Evolutionary conservation across 2,329 filamentous ascomycete species (phyloP).

Genomic region (Aureobasidium sp.): DNA sequence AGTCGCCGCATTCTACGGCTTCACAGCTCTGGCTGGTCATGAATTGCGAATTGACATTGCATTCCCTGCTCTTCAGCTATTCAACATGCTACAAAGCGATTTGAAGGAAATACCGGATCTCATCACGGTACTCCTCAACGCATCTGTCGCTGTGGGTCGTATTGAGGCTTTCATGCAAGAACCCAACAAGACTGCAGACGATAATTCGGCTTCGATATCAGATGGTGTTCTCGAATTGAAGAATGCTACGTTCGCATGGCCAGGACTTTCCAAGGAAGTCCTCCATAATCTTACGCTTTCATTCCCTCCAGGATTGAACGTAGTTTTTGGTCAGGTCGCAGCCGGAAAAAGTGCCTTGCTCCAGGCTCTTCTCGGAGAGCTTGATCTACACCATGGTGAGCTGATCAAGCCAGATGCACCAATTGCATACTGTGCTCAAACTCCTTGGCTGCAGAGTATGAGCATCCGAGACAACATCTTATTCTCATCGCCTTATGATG

Average conservation of each 20-base stretch:
- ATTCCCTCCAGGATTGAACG: conserved; percentile 51
- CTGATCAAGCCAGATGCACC: conserved; percentile 49
- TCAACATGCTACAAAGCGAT: conserved; percentile 65
- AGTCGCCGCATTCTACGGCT: conserved; percentile 73
- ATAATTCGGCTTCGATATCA: conserved; percentile 29
- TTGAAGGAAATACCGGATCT: conserved; percentile 69
- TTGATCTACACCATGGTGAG: conserved; percentile 47
- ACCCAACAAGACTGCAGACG: conserved; percentile 55
- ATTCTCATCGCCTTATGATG: conserved; percentile 61
- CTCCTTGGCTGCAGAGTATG: conserved; percentile 64
- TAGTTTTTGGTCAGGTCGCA: conserved; percentile 58
- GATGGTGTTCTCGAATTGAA: conserved; percentile 43
- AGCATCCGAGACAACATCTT: conserved; percentile 63
- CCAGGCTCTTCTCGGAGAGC: conserved; percentile 53
- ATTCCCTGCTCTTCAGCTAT: conserved; percentile 79
- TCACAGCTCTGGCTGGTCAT: conserved; percentile 62
- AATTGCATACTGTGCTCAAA: conserved; percentile 59
- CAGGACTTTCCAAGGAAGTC: conserved; percentile 54
- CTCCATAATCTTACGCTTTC: conserved; percentile 48
- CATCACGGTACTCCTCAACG: conserved; percentile 71
- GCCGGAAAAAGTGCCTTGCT: conserved; percentile 57
- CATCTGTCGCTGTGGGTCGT: conserved; percentile 71
- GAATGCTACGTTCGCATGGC: conserved; percentile 71
- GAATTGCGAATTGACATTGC: conserved; percentile 72
- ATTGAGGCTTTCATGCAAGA: conserved; percentile 84